Evolutionary conservation across 1,284 basidiomycete species (phyloP).

Genomic region (Peniophora sp.): DNA sequence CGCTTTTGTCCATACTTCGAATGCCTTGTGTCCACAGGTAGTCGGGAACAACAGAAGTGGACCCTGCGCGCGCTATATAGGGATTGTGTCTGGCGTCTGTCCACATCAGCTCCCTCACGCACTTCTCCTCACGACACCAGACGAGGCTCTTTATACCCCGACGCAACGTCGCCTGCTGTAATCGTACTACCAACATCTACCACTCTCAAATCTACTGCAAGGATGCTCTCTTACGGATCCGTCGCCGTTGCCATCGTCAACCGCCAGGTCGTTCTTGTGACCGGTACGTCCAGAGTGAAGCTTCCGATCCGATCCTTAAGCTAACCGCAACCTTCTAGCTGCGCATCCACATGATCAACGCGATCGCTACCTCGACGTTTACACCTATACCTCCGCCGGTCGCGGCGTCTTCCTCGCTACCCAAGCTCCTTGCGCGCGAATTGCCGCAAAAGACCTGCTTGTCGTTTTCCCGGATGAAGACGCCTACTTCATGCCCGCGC

Average conservation of each 20-base stretch:
- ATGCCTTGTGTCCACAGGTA: no score
- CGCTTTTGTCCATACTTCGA: no score
- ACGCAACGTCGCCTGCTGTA: no score
- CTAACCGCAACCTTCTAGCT: conserved; percentile 25
- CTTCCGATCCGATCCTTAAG: neutral
- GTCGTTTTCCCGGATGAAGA: conserved; percentile 41
- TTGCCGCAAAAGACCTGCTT: conserved; percentile 46
- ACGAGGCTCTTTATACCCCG: no score
- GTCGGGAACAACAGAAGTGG: no score
- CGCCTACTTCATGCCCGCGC: conserved; percentile 24
- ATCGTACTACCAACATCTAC: no score
- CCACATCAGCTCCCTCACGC: no score
- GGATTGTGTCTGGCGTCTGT: no score
- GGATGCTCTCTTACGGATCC: conserved; percentile 46
- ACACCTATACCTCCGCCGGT: conserved; percentile 52
- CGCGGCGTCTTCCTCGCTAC: conserved; percentile 54
- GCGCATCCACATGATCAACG: conserved; percentile 40
- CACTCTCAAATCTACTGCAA: conserved; percentile 3
- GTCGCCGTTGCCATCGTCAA: conserved; percentile 60
- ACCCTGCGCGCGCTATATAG: no score
- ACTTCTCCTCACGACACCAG: no score
- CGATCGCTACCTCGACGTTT: conserved; percentile 55
- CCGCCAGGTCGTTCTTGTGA: conserved; percentile 54
- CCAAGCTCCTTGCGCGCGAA: conserved; percentile 48
- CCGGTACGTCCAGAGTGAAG: conserved; percentile 42